A percentile compares a stretch with the other conserved stretches of the same genome.
Conservation (phyloP, 352 stramenopile genomes). For the Globisporangium megalacanthum region DNA sequence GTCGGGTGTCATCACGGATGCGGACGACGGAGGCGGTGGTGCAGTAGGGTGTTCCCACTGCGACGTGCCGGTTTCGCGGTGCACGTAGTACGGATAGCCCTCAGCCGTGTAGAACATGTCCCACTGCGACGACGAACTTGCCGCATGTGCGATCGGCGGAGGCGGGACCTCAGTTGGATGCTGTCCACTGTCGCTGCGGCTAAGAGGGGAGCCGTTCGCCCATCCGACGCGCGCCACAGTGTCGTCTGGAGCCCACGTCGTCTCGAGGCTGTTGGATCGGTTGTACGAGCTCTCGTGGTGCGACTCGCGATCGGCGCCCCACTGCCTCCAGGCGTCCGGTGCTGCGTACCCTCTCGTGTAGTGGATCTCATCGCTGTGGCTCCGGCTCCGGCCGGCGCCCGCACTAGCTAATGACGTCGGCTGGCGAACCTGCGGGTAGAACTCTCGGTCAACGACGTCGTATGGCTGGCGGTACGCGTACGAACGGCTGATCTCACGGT, state of each 20-base stretch:
- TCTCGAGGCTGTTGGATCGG: not conserved
- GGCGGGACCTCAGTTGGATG: not conserved
- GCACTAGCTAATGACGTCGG: not conserved
- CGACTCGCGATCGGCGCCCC: not conserved
- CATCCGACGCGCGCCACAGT: conserved; percentile 7
- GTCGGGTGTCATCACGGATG: conserved; percentile 21
- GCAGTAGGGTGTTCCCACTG: conserved; percentile 66
- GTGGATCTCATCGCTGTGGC: conserved; percentile 11
- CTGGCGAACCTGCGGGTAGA: not conserved
- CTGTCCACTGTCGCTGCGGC: not conserved
- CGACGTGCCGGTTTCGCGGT: conserved; percentile 54
- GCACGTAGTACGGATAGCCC: conserved; percentile 78
- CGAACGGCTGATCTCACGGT: conserved; percentile 15
- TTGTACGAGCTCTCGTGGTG: not conserved
- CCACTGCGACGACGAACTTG: conserved; percentile 23
- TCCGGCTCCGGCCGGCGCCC: not conserved
- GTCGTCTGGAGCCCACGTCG: not conserved
- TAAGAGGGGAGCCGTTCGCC: not conserved
- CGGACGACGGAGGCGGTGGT: not conserved
- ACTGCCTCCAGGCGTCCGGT: not conserved
- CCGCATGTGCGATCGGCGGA: not conserved
- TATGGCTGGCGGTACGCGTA: conserved; percentile 1
- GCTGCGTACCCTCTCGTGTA: not conserved
- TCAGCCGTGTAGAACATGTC: conserved; percentile 68
- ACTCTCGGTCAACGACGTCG: not conserved